phyloP scores from a whole-genome alignment of 2,329 filamentous ascomycete species.

The Penicillium sp. region DNA sequence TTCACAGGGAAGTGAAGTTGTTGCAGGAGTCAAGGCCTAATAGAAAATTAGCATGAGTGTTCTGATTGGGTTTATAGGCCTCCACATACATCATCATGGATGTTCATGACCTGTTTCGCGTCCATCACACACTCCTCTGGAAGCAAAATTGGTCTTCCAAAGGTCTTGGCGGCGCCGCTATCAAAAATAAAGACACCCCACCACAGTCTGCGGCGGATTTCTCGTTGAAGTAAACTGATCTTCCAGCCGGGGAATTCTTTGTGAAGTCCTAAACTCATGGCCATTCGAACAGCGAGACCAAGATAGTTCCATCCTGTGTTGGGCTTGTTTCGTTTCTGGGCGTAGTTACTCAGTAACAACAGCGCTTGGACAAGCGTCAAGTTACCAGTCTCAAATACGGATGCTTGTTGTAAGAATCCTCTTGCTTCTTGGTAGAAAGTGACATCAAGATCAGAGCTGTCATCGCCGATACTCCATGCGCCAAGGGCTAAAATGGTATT shows the following conservation, averaged over 20 bases:
- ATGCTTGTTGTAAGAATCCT: constrained; percentile 46
- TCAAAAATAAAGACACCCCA: constrained; percentile 50
- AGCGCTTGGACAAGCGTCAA: constrained; percentile 51
- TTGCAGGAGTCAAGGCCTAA: constrained; percentile 38
- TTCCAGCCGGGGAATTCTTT: constrained; percentile 52
- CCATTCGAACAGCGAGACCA: constrained; percentile 52
- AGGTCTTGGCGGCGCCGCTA: constrained; percentile 53
- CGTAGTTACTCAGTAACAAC: constrained; percentile 50
- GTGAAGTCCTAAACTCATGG: constrained; percentile 53
- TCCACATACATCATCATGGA: constrained; percentile 41
- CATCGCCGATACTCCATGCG: constrained; percentile 44
- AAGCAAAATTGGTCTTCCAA: constrained; percentile 50
- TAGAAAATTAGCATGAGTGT: background rate
- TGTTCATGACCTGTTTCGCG: constrained; percentile 46
- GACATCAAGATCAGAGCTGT: constrained; percentile 45
- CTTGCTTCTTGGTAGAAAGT: constrained; percentile 51
- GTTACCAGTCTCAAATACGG: constrained; percentile 51
- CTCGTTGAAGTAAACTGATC: constrained; percentile 44
- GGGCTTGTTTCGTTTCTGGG: constrained; percentile 54
- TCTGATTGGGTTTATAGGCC: background rate
- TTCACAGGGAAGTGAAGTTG: constrained; percentile 39
- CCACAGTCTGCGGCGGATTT: constrained; percentile 44
- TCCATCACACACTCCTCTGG: constrained; percentile 48
- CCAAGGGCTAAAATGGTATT: constrained; percentile 50
- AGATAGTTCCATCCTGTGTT: constrained; percentile 54